Evolutionary conservation across 2,329 filamentous ascomycete genomes (phyloP).

Genomic region (Nemania diffusa): DNA sequence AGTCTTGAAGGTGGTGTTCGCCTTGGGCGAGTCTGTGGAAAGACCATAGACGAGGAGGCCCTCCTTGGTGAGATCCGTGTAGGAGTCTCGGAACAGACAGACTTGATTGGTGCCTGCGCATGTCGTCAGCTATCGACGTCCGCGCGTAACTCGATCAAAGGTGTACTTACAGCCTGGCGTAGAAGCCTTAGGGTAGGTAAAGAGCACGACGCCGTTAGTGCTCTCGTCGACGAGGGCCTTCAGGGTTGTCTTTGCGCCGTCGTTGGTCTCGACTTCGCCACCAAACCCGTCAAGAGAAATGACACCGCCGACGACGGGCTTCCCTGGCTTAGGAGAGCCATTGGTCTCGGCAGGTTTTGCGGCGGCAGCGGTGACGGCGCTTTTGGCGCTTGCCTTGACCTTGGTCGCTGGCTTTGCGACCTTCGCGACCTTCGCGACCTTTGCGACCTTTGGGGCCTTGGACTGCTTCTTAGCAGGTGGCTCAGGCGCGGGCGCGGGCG

Average conservation of each 20-base stretch:
- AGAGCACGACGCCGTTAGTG: constrained; percentile 86
- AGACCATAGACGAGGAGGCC: constrained; percentile 92
- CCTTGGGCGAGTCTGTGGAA: constrained; percentile 85
- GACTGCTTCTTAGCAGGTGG: constrained; percentile 56
- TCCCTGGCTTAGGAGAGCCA: constrained; percentile 51
- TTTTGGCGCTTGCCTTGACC: constrained; percentile 50
- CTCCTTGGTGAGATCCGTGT: constrained; percentile 77
- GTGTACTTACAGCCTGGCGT: constrained; percentile 86
- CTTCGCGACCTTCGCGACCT: constrained; percentile 41
- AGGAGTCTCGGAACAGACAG: constrained; percentile 90
- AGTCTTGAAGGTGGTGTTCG: constrained; percentile 91
- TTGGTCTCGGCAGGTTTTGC: constrained; percentile 47
- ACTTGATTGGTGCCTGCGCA: constrained; percentile 86
- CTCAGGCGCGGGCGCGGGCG: constrained; percentile 53
- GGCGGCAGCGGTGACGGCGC: no score
- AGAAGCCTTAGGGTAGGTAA: constrained; percentile 95
- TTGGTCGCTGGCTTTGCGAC: constrained; percentile 50
- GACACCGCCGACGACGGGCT: constrained; percentile 64
- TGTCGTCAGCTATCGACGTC: constrained; percentile 22
- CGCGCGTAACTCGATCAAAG: constrained; percentile 5
- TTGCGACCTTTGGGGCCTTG: constrained; percentile 50
- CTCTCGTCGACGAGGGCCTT: constrained; percentile 84
- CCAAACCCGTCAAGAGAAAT: constrained; percentile 70
- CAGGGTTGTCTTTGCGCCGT: constrained; percentile 81
- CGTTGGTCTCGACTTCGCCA: constrained; percentile 83